Percentiles rank a stretch among this genome's conserved stretches.
Conservation (phyloP, 148 eudicot species). For the Chenopodium suecicum region DNA sequence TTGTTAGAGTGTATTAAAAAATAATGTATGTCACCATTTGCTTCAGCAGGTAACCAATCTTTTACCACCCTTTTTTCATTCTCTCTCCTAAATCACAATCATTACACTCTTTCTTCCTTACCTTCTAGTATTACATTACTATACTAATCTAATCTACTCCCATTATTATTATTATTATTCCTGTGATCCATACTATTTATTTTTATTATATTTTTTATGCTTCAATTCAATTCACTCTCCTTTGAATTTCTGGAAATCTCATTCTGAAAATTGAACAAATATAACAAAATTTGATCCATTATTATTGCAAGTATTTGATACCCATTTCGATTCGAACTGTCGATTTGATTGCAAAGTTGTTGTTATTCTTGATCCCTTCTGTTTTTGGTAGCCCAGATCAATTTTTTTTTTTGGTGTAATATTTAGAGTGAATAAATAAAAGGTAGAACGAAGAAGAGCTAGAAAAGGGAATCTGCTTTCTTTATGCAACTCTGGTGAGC, state of each 20-base stretch:
- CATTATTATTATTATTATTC: background rate
- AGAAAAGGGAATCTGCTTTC: slow-evolving; percentile 63
- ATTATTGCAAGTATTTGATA: too few species aligned
- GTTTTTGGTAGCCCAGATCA: slow-evolving; percentile 23
- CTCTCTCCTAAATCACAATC: slow-evolving; percentile 4
- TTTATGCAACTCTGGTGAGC: slow-evolving; percentile 63
- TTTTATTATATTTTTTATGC: slow-evolving; percentile 32
- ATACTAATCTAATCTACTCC: background rate
- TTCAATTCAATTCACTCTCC: slow-evolving; percentile 15
- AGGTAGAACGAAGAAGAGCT: slow-evolving; percentile 9
- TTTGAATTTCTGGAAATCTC: slow-evolving; percentile 20
- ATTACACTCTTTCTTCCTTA: slow-evolving; percentile 26
- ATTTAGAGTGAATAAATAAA: background rate
- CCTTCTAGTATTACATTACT: background rate
- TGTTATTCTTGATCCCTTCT: slow-evolving; percentile 11
- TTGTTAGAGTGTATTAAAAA: slow-evolving; percentile 48
- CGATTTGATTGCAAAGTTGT: background rate
- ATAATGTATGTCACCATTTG: slow-evolving; percentile 47
- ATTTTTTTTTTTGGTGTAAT: background rate
- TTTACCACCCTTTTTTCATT: background rate
- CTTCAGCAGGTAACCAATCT: slow-evolving; percentile 50
- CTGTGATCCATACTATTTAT: slow-evolving; percentile 33
- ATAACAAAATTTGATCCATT: too few species aligned
- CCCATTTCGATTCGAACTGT: slow-evolving; percentile 23
- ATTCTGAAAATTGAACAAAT: slow-evolving; percentile 15